These are phyloP conservation scores for Staphylotrichum tortipilum DNA, from an alignment of 495 filamentous ascomycete genomes.

Conservation along the genomic window DNA sequence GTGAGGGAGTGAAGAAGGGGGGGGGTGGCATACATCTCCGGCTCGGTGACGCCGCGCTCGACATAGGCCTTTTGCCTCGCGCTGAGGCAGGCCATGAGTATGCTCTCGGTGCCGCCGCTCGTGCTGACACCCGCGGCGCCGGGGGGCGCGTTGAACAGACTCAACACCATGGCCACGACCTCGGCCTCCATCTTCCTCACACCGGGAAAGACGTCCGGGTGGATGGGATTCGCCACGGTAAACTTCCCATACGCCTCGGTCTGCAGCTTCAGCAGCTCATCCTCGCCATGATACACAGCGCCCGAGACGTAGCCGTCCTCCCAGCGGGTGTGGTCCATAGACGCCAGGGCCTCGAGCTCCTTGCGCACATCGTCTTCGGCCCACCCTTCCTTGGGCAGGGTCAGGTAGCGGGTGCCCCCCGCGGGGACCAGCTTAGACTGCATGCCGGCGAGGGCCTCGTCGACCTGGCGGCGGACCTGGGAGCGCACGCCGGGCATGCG, in stretches of 20 bases:
- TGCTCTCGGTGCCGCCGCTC: constrained; percentile 89
- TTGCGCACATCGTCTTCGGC: constrained; percentile 64
- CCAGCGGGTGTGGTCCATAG: constrained; percentile 91
- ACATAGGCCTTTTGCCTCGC: constrained; percentile 79
- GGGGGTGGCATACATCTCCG: constrained; percentile 66
- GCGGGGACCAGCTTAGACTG: constrained; percentile 74
- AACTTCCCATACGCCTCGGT: constrained; percentile 88
- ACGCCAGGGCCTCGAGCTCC: constrained; percentile 69
- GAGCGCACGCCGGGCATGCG: constrained; percentile 73
- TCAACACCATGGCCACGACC: constrained; percentile 90
- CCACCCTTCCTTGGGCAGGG: constrained; percentile 82
- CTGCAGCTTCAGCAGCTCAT: constrained; percentile 75
- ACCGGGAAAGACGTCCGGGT: constrained; percentile 96
- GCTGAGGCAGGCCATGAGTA: constrained; percentile 84
- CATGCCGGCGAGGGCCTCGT: constrained; percentile 63
- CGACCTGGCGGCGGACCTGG: constrained; percentile 73
- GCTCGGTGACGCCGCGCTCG: constrained; percentile 82
- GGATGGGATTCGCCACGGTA: constrained; percentile 95
- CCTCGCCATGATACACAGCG: constrained; percentile 92
- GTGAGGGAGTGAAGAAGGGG: background rate
- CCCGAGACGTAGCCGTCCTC: constrained; percentile 92
- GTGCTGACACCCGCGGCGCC: constrained; percentile 84
- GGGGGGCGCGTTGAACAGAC: constrained; percentile 82
- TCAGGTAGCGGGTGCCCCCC: constrained; percentile 62
- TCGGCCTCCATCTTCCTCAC: constrained; percentile 99